These are phyloP conservation scores for Podospora pseudopauciseta DNA, from an alignment of 495 filamentous ascomycete species.

Conservation along the genomic window DNA sequence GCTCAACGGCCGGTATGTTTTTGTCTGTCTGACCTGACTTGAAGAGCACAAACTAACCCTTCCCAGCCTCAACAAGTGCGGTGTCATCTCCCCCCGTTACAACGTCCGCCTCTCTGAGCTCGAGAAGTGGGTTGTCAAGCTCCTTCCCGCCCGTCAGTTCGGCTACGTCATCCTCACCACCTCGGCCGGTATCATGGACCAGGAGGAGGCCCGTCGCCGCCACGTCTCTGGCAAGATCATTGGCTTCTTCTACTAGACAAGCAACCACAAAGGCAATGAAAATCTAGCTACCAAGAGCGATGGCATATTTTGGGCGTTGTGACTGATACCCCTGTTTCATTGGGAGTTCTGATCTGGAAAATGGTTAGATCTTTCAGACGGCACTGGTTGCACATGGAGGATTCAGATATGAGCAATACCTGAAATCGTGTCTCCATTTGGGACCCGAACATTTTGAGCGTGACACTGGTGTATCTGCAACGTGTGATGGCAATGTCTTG, in stretches of 20 bases:
- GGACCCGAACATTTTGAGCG: background rate
- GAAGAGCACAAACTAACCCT: constrained; percentile 9
- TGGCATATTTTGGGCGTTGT: constrained; percentile 19
- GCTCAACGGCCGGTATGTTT: constrained; percentile 75
- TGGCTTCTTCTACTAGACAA: constrained; percentile 86
- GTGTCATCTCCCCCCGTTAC: constrained; percentile 97
- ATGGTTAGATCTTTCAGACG: background rate
- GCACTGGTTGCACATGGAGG: background rate
- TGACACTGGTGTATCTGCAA: background rate
- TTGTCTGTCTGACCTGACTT: constrained; percentile 41
- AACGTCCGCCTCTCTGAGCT: constrained; percentile 95
- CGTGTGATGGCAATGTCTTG: background rate
- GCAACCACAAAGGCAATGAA: constrained; percentile 14
- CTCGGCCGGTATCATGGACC: constrained; percentile 99
- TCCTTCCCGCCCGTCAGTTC: constrained; percentile 98
- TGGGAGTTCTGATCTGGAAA: constrained; percentile 12
- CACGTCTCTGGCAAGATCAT: constrained; percentile 96
- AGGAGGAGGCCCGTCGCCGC: constrained; percentile 97
- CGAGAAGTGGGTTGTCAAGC: constrained; percentile 99
- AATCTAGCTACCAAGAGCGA: constrained; percentile 15
- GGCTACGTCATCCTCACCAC: constrained; percentile 98
- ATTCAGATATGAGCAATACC: background rate
- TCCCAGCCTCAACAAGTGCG: constrained; percentile 89
- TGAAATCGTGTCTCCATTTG: constrained; percentile 1
- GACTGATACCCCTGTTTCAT: constrained; percentile 20